Conservation (phyloP, 1,284 basidiomycete genomes). For the Cutaneotrichosporon dermatis region DNA sequence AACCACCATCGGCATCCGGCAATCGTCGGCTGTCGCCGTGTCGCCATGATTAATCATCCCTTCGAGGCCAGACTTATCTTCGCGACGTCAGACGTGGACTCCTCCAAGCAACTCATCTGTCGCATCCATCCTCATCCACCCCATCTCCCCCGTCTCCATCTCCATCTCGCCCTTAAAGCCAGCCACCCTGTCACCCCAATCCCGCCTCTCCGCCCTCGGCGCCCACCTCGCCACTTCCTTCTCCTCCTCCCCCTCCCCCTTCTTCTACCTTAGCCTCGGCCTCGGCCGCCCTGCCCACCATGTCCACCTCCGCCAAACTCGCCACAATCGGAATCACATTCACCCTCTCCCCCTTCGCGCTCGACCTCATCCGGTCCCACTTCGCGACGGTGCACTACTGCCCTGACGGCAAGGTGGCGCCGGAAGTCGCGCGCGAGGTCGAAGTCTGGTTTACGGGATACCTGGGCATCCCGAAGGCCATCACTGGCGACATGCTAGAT, state of each 20-base stretch:
- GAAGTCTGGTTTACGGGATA: slow-evolving; percentile 34
- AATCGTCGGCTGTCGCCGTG: no score
- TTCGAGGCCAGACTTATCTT: no score
- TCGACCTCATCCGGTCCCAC: slow-evolving; percentile 22
- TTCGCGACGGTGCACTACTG: slow-evolving; percentile 38
- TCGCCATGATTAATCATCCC: no score
- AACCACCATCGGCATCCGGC: no score
- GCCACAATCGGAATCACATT: slow-evolving; percentile 7
- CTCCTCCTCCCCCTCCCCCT: no score
- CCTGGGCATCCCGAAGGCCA: slow-evolving; percentile 23
- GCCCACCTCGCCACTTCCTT: background rate
- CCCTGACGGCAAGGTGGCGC: slow-evolving; percentile 22
- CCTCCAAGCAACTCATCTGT: background rate
- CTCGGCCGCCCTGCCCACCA: background rate
- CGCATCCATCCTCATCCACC: background rate
- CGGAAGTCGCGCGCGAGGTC: slow-evolving; percentile 20
- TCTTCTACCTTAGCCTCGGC: no score
- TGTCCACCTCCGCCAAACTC: background rate
- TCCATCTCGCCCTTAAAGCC: background rate
- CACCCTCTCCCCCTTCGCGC: slow-evolving; percentile 21
- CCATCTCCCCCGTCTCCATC: background rate
- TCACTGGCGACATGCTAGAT: slow-evolving; percentile 23
- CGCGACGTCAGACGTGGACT: no score
- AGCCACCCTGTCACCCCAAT: background rate
- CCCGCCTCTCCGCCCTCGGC: background rate